Conservation (phyloP, 805 yeast genomes). For the Metschnikowia aberdeeniae region DNA sequence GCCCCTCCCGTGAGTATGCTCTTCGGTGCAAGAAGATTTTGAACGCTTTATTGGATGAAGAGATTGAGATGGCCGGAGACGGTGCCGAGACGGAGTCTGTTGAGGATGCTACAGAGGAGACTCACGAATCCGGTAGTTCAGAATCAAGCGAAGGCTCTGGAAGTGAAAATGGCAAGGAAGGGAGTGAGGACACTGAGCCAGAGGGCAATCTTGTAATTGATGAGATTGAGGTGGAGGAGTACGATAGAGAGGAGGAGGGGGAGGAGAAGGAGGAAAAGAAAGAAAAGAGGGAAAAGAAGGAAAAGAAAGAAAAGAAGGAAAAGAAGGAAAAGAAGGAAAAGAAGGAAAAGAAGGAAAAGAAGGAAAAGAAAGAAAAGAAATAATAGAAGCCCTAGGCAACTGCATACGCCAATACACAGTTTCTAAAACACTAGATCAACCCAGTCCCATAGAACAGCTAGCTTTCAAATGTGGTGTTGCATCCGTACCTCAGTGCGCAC, state of each 20-base stretch:
- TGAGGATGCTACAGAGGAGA: not conserved
- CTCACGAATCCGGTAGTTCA: too few species aligned
- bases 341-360: slow-evolving; percentile 8
- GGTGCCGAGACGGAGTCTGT: not conserved
- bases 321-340: slow-evolving; percentile 7
- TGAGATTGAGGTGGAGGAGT: slow-evolving; percentile 40
- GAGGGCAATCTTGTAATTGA: slow-evolving; percentile 36
- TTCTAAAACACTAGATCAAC: too few species aligned
- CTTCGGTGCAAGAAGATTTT: slow-evolving; percentile 37
- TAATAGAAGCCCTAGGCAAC: too few species aligned
- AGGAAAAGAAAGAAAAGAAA: slow-evolving; percentile 10
- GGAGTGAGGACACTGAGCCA: slow-evolving; percentile 4
- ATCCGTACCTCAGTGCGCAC: not conserved
- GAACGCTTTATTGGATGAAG: slow-evolving; percentile 32
- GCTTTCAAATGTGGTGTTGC: too few species aligned
- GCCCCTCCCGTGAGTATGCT: slow-evolving; percentile 34
- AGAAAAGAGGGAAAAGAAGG: slow-evolving; percentile 10
- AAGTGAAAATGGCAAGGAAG: not conserved
- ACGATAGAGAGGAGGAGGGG: slow-evolving; percentile 15
- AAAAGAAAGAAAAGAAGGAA: slow-evolving; percentile 5
- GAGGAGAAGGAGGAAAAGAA: slow-evolving; percentile 15
- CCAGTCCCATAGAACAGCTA: too few species aligned
- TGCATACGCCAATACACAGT: too few species aligned
- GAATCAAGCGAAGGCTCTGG: too few species aligned
- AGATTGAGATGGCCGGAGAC: slow-evolving; percentile 29